Evolutionary conservation across 2,329 filamentous ascomycete species (phyloP).

Genomic region (Clonostachys rhizophaga): DNA sequence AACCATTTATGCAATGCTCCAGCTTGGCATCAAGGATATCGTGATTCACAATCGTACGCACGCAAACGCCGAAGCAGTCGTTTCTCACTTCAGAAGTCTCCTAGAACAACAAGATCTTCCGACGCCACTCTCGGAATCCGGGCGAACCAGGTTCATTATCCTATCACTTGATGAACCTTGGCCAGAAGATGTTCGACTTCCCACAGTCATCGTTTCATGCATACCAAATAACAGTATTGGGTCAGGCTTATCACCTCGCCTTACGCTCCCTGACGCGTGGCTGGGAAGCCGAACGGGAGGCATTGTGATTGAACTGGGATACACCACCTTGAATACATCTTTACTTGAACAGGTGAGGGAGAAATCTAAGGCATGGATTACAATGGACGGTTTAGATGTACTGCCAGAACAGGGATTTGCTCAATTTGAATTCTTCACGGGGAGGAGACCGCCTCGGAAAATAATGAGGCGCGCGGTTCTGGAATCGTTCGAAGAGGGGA

Average conservation of each 20-base stretch:
- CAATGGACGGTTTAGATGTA: neutral
- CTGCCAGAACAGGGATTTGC: neutral
- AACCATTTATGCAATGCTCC: constrained; percentile 72
- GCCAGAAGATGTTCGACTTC: constrained; percentile 57
- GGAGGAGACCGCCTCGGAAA: neutral
- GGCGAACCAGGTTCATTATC: constrained; percentile 41
- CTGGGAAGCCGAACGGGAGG: neutral
- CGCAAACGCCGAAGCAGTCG: constrained; percentile 61
- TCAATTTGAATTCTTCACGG: neutral
- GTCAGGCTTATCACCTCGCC: neutral
- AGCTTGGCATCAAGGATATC: constrained; percentile 71
- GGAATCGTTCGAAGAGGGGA: neutral
- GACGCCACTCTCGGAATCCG: constrained; percentile 11
- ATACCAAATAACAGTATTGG: constrained; percentile 56
- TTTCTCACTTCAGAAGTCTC: constrained; percentile 62
- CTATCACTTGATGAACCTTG: constrained; percentile 54
- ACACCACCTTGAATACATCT: neutral
- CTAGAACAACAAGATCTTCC: constrained; percentile 35
- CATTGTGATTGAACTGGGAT: neutral
- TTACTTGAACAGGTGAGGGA: neutral
- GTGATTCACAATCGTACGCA: constrained; percentile 69
- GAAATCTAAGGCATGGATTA: neutral
- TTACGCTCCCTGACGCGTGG: neutral
- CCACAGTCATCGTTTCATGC: constrained; percentile 72
- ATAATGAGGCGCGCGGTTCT: too few relatives aligned